These are phyloP conservation scores for Entamoeba invadens DNA, from an alignment of 208 protist genomes.

Conservation along the genomic window DNA sequence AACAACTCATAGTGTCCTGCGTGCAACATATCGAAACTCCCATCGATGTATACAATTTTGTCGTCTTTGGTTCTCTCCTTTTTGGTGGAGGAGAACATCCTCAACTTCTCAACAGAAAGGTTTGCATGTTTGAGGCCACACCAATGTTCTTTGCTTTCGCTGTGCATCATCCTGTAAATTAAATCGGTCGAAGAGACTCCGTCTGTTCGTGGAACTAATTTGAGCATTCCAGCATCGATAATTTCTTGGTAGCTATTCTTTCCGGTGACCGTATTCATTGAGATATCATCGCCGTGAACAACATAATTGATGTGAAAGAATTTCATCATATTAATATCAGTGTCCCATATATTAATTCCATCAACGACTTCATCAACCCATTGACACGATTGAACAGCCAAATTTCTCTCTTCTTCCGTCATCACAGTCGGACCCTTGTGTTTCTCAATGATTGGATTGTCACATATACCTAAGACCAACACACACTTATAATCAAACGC, in stretches of 20 bases:
- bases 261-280: constrained; percentile 44
- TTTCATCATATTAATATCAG: constrained; percentile 52
- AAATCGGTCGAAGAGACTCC: constrained; percentile 90
- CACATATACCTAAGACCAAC: constrained; percentile 80
- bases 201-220: constrained; percentile 70
- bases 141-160: constrained; percentile 47
- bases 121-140: background rate
- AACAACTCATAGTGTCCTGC: constrained; percentile 67
- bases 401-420: constrained; percentile 69
- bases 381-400: constrained; percentile 75
- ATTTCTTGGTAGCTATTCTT: constrained; percentile 21
- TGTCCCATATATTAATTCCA: constrained; percentile 66
- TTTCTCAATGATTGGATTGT: constrained; percentile 72
- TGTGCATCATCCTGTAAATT: constrained; percentile 82
- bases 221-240: constrained; percentile 48
- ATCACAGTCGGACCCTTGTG: constrained; percentile 86
- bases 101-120: background rate
- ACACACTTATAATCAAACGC: constrained; percentile 58
- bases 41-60: constrained; percentile 79
- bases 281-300: constrained; percentile 91
- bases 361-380: constrained; percentile 87
- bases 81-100: constrained; percentile 55
- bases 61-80: constrained; percentile 51
- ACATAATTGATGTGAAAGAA: constrained; percentile 73
- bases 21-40: constrained; percentile 81